Conservation (phyloP, 108 stramenopile species). For the Parietichytrium sp. region DNA sequence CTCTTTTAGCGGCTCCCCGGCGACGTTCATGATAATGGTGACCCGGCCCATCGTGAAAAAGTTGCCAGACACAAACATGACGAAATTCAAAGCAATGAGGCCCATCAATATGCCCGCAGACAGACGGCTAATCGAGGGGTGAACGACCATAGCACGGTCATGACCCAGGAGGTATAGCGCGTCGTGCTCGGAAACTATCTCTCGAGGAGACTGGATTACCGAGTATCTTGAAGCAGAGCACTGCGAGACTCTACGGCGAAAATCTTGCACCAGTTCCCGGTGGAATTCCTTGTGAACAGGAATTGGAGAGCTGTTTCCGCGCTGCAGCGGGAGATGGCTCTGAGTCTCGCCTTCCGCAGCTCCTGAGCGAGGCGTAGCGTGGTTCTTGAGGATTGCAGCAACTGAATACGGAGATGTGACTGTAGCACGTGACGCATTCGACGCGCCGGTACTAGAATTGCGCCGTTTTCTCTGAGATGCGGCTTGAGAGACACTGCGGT, state of each 20-base stretch:
- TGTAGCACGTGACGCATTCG: too few relatives aligned
- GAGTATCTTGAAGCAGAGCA: background rate
- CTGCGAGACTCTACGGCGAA: background rate
- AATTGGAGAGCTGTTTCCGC: background rate
- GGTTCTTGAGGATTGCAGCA: too few relatives aligned
- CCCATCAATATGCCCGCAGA: background rate
- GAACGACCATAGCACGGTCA: background rate
- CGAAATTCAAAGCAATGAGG: background rate
- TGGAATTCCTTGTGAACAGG: background rate
- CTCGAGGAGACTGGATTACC: background rate
- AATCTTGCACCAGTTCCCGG: conserved; percentile 7
- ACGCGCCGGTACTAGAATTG: too few relatives aligned
- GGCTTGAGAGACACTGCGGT: too few relatives aligned
- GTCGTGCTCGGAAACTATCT: conserved; percentile 13
- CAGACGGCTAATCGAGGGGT: conserved; percentile 24
- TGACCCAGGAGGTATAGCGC: background rate
- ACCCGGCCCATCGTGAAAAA: conserved; percentile 29
- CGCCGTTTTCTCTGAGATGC: too few relatives aligned
- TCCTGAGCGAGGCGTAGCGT: too few relatives aligned
- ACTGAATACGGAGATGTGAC: too few relatives aligned
- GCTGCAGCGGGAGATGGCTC: too few relatives aligned
- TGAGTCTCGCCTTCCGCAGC: too few relatives aligned
- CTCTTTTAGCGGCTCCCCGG: background rate
- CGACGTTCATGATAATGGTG: background rate
- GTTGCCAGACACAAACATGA: conserved; percentile 25